A percentile compares a stretch with the other conserved stretches of the same genome.
Evolutionary conservation across 805 yeast genomes (phyloP).

Genomic region (Candida awuae): DNA sequence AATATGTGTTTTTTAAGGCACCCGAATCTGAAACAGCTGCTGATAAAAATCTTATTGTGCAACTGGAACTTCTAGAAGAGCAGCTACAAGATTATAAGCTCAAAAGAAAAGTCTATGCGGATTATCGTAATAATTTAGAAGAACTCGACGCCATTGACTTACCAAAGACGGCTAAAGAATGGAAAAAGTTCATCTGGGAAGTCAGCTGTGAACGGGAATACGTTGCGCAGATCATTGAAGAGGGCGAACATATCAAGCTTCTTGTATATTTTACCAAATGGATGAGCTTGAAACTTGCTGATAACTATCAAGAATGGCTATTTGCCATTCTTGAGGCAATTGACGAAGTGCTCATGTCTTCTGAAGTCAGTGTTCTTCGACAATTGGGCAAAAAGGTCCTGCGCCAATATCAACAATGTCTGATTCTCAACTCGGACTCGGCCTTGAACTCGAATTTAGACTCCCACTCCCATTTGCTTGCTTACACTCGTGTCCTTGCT

Average conservation of each 20-base stretch:
- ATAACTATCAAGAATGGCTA: constrained; percentile 32
- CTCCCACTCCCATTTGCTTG: no score
- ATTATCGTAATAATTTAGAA: constrained; percentile 15
- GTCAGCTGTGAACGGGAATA: constrained; percentile 27
- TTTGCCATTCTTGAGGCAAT: constrained; percentile 32
- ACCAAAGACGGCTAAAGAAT: constrained; percentile 32
- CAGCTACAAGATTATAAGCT: constrained; percentile 14
- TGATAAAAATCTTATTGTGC: neutral
- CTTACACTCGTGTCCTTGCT: no score
- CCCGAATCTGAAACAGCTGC: neutral
- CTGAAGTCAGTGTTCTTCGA: constrained; percentile 36
- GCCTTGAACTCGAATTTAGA: no score
- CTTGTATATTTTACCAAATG: constrained; percentile 37
- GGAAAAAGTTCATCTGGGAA: constrained; percentile 35
- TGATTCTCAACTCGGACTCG: neutral
- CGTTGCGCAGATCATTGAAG: constrained; percentile 29
- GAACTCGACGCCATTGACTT: constrained; percentile 27
- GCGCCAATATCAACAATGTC: constrained; percentile 15
- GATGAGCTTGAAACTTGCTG: constrained; percentile 29
- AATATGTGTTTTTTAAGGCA: constrained; percentile 4
- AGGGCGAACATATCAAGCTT: constrained; percentile 29
- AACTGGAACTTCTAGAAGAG: constrained; percentile 2
- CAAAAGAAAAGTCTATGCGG: constrained; percentile 14
- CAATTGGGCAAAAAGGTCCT: constrained; percentile 32
- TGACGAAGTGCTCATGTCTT: constrained; percentile 31